These are phyloP conservation scores for Ustilago sp. DNA, from an alignment of 1,284 basidiomycete species.

Conservation along the genomic window DNA sequence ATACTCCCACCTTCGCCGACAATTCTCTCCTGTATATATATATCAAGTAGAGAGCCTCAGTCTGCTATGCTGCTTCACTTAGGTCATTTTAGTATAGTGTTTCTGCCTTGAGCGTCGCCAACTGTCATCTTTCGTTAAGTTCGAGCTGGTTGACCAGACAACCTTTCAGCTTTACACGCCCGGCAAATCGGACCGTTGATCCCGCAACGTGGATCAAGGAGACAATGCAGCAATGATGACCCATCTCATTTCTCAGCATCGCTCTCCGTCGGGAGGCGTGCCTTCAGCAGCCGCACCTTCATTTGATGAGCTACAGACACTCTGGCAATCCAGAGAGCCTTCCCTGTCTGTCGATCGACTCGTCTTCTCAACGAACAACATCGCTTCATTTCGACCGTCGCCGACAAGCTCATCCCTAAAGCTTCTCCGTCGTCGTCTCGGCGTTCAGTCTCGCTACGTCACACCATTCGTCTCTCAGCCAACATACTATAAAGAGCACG, in stretches of 20 bases:
- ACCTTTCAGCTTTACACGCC: background rate
- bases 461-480: background rate
- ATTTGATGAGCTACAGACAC: background rate
- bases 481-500: background rate
- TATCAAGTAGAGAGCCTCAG: too few relatives aligned
- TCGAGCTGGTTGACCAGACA: background rate
- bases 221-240: background rate
- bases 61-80: too few relatives aligned
- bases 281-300: background rate
- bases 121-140: background rate
- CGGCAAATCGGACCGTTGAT: background rate
- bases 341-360: background rate
- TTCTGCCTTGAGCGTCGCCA: background rate
- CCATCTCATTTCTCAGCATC: background rate
- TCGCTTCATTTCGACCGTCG: background rate
- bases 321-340: background rate
- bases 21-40: too few relatives aligned
- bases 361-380: background rate
- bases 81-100: too few relatives aligned
- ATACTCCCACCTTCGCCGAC: too few relatives aligned
- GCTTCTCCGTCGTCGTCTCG: background rate
- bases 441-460: background rate
- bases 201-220: background rate
- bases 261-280: background rate
- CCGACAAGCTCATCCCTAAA: background rate